A percentile compares a stretch with the other conserved stretches of the same genome.
Evolutionary conservation across 2,329 filamentous ascomycete species (phyloP).

Genomic region (Colletotrichum australisinense): DNA sequence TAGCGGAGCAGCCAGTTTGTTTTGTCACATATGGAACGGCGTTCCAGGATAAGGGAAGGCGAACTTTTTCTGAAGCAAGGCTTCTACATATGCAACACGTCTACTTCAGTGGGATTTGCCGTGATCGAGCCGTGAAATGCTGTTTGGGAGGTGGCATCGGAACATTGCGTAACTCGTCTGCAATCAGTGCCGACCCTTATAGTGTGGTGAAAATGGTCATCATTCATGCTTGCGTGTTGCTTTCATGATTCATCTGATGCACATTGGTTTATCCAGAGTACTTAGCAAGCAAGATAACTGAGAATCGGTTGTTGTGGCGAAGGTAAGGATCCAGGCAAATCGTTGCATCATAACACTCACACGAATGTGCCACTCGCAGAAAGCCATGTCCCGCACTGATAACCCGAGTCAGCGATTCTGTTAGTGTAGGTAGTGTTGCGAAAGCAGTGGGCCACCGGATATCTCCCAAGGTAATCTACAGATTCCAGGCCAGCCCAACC

Average conservation of each 20-base stretch:
- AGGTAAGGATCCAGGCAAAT: not conserved
- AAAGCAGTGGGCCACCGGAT: slow-evolving; percentile 12
- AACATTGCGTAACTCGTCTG: slow-evolving; percentile 27
- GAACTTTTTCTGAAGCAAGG: slow-evolving; percentile 17
- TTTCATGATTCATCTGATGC: not conserved
- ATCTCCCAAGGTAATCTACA: not conserved
- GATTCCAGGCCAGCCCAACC: slow-evolving; percentile 11
- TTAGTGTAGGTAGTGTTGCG: not conserved
- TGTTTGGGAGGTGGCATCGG: slow-evolving; percentile 9
- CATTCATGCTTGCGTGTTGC: not conserved
- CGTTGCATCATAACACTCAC: not conserved
- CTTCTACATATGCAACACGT: slow-evolving; percentile 4
- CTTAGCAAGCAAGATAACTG: not conserved
- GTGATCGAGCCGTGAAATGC: not conserved
- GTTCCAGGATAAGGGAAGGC: slow-evolving; percentile 22
- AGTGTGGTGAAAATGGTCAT: not conserved
- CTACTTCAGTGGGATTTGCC: not conserved
- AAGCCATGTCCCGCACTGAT: slow-evolving; percentile 9
- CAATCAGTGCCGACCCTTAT: not conserved
- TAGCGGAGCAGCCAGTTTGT: slow-evolving; percentile 24
- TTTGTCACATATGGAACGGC: slow-evolving; percentile 30
- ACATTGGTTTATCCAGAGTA: not conserved
- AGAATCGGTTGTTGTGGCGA: not conserved
- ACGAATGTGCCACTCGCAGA: not conserved
- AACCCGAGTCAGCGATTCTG: slow-evolving; percentile 20